Conservation (phyloP, 2,329 filamentous ascomycete species). For the Didymosphaeria variabile region DNA sequence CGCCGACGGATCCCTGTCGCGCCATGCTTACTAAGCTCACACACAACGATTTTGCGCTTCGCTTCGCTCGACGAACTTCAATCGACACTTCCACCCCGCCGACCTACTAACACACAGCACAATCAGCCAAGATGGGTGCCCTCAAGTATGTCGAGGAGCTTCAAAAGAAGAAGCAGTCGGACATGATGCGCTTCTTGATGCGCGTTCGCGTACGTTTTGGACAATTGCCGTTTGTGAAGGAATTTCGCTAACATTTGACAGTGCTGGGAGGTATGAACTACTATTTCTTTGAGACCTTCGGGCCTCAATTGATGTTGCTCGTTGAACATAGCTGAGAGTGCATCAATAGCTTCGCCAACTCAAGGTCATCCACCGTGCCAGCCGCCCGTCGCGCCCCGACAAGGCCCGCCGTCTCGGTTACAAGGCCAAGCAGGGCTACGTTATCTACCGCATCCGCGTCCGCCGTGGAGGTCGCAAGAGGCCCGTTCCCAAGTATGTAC, state of each 20-base stretch:
- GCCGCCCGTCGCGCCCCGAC: conserved; percentile 96
- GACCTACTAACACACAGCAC: conserved; percentile 42
- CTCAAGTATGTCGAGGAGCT: conserved; percentile 99
- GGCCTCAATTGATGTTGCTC: conserved; percentile 73
- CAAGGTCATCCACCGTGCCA: conserved; percentile 99
- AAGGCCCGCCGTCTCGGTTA: conserved; percentile 99
- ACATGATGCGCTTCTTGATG: conserved; percentile 99
- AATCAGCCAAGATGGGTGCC: conserved; percentile 82
- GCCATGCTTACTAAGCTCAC: conserved; percentile 39
- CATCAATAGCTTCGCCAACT: conserved; percentile 99
- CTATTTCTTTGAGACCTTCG: conserved; percentile 31
- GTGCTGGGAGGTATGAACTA: conserved; percentile 90
- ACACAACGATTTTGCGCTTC: conserved; percentile 37
- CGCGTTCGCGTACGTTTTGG: conserved; percentile 66
- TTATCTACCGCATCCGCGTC: conserved; percentile 99
- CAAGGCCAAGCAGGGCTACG: conserved; percentile 99
- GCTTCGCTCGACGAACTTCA: conserved; percentile 24
- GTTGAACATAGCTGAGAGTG: conserved; percentile 99
- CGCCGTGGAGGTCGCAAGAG: conserved; percentile 99
- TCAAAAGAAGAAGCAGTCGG: conserved; percentile 99
- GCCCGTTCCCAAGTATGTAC: conserved; percentile 76
- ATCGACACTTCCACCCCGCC: conserved; percentile 32
- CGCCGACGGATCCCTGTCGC: conserved; percentile 6
- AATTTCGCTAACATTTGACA: conserved; percentile 43
- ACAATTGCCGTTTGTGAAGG: conserved; percentile 16